Base-by-base conservation (phyloP, 2,329 filamentous ascomycete genomes). In the Fusarium chlamydosporum region DNA sequence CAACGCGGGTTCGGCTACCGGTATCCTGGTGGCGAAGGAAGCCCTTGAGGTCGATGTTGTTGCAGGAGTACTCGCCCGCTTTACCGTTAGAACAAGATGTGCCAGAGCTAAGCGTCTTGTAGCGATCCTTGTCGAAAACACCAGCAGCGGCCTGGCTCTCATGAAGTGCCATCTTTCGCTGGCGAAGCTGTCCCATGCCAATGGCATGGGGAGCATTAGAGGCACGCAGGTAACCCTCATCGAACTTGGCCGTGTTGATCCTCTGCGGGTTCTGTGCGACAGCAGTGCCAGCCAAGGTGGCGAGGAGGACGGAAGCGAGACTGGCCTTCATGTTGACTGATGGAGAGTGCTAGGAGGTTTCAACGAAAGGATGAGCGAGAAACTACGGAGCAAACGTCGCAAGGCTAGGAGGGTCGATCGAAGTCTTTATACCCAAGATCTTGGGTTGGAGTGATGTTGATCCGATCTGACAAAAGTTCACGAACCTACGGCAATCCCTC, bases 81-180 rank as follows among this genome's bases (percentile, higher is more conserved):
- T 60, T 61, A 0, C 57, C 57, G 4, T 34, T 31, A 1, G 56
- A 13, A 7, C 57, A 61, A 27, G 57, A 16, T 3, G 57, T 61
- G 5, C 29, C 26, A 5, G 57, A 61, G n/a, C 42, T n/a, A 8
- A 61, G 51, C 1, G 37, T 41, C 7, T 60, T 61, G 26, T 61
- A 61, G 11, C 57, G 57, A 15, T 61, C 57, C n/a, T 61, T 61
- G 31, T 61, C 57, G 3, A 61, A 61, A 13, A 61, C 57, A 10
- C 57, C 57, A 31, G 57, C 43, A 15, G 55, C 35, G 0, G 35
- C 41, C 16, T 51, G 42, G 0, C 43, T 61, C 35, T 61, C 29
- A 0, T 34, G 35, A 6, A 61, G 57, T 12, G 57, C 57, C 9
- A 29, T 16, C 57, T 61, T 61, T 15, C 57, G 57, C 29, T 61